These are phyloP conservation scores for Cyberlindnera meyerae DNA, from an alignment of 805 yeast species.

Conservation along the genomic window DNA sequence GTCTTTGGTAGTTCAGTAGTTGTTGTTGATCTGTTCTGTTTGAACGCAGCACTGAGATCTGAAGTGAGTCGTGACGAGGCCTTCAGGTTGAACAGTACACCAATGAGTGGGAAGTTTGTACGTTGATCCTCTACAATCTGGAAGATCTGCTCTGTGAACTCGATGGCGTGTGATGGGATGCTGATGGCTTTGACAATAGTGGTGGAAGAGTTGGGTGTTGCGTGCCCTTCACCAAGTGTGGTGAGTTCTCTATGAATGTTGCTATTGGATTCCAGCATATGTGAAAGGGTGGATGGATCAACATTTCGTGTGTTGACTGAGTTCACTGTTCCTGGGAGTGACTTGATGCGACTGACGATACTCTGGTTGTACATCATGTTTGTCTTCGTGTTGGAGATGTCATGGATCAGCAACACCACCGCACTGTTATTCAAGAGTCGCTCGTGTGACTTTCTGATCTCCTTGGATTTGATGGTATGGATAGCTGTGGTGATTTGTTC, in stretches of 20 bases:
- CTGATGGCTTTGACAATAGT: conserved; percentile 12
- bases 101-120: conserved; percentile 4
- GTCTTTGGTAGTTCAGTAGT: background rate
- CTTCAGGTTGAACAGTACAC: conserved; percentile 10
- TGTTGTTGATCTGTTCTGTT: background rate
- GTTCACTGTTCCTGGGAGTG: conserved; percentile 1
- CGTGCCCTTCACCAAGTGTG: background rate
- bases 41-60: conserved; percentile 7
- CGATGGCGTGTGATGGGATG: conserved; percentile 14
- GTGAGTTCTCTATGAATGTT: conserved; percentile 5
- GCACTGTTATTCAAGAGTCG: conserved; percentile 2
- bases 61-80: conserved; percentile 6
- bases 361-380: conserved; percentile 7
- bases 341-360: conserved; percentile 6
- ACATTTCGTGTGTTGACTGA: conserved; percentile 8
- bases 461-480: conserved; percentile 3
- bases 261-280: conserved; percentile 1
- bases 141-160: conserved; percentile 7
- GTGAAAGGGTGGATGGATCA: conserved; percentile 4
- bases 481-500: conserved; percentile 6
- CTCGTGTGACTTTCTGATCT: conserved; percentile 7
- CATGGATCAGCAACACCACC: conserved; percentile 10
- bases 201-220: too few relatives aligned
- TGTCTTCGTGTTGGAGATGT: conserved; percentile 10
- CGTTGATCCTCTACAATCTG: conserved; percentile 5